Conservation (phyloP, 768 basidiomycete species). For the Lactarius deliciosus region DNA sequence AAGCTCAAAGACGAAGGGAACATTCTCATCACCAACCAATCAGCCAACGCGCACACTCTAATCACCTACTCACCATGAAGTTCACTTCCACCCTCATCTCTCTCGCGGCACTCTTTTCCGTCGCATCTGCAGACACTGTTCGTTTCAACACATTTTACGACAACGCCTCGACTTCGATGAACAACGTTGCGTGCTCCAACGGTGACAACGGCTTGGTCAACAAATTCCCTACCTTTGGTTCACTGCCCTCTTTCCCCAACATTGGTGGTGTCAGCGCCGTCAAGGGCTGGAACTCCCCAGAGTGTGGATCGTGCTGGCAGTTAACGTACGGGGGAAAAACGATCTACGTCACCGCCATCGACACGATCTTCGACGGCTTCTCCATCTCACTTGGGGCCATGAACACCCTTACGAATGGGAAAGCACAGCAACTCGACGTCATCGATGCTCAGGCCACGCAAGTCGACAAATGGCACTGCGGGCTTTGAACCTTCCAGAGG, state of each 20-base stretch:
- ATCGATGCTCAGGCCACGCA: slow-evolving; percentile 7
- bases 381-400: slow-evolving; percentile 53
- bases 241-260: slow-evolving; percentile 28
- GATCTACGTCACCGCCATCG: slow-evolving; percentile 36
- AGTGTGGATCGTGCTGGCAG: slow-evolving; percentile 16
- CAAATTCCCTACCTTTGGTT: slow-evolving; percentile 25
- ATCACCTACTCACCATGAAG: background rate
- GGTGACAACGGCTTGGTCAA: slow-evolving; percentile 31
- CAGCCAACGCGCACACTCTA: background rate
- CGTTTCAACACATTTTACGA: slow-evolving; percentile 15
- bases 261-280: slow-evolving; percentile 34
- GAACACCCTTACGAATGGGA: slow-evolving; percentile 46
- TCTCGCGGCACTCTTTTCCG: background rate
- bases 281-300: slow-evolving; percentile 35
- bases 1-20: background rate
- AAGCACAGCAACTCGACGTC: slow-evolving; percentile 4
- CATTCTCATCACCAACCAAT: background rate
- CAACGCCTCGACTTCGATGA: slow-evolving; percentile 20
- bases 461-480: background rate
- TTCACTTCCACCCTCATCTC: background rate
- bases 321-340: slow-evolving; percentile 33
- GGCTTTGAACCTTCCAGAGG: background rate
- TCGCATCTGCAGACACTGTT: background rate
- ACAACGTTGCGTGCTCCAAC: slow-evolving; percentile 30
- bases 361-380: slow-evolving; percentile 39